Conservation (phyloP, 257 asterid species). For the Fraxinus americana region DNA sequence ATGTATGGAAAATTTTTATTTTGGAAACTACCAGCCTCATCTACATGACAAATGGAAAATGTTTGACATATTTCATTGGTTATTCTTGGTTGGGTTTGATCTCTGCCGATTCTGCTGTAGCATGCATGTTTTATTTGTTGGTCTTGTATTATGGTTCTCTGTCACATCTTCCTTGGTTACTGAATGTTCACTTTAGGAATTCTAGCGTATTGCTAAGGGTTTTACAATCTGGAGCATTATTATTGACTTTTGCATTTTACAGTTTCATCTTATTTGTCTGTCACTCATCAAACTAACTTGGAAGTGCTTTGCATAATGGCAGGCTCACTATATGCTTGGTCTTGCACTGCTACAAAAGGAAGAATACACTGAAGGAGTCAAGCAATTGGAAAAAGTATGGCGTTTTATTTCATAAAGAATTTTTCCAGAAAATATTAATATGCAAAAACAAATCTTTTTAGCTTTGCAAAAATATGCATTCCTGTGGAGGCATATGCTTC, state of each 20-base stretch:
- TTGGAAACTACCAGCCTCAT: neutral
- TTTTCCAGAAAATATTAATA: too few relatives aligned
- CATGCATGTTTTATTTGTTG: neutral
- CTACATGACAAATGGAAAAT: neutral
- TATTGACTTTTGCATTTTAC: neutral
- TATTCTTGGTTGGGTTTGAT: neutral
- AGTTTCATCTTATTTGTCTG: neutral
- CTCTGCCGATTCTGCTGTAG: neutral
- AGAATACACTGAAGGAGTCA: conserved; percentile 61
- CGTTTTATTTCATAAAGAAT: too few relatives aligned
- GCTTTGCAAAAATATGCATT: neutral
- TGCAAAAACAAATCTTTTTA: too few relatives aligned
- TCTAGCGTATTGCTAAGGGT: neutral
- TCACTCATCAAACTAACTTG: neutral
- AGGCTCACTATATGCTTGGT: conserved; percentile 77
- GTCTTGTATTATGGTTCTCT: neutral
- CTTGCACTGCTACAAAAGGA: conserved; percentile 60
- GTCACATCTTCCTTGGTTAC: neutral
- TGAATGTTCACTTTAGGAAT: neutral
- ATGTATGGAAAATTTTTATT: neutral
- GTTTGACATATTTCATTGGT: neutral
- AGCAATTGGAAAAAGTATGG: conserved; percentile 59
- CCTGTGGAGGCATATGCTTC: neutral
- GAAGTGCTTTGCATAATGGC: conserved; percentile 26
- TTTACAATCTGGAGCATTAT: neutral